Evolutionary conservation across 1,139 yeast species (phyloP), one percentile per base, ranked within the genome.

Genomic region (Pichia sp.): DNA sequence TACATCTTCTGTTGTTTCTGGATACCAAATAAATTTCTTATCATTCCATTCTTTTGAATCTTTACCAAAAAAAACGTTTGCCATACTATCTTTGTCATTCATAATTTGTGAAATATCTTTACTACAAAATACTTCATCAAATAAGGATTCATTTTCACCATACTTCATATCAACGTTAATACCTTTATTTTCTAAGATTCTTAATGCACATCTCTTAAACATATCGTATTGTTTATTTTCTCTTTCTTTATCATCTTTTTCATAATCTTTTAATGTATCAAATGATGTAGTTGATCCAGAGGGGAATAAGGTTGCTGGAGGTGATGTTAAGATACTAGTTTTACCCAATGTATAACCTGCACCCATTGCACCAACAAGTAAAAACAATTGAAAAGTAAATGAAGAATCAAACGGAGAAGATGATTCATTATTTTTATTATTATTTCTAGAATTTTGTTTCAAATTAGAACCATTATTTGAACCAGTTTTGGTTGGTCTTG

Each of bases 31-130:
- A 44, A 55, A 61, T 10, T 41, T 29, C 39, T 52, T 55, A 25
- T 37, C 46, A n/a, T 58, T 53, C 42, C 68, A 56, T 2, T 69
- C 64, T 38, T 65, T 56, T 3, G 75, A 55, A 27, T 66, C 61
- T 29, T 54, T 45, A 0, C 63, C 66, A 44, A 70, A 70, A 44
- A 71, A 65, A 5, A 73, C 58, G 35, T 78, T 76, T 34, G 73
- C 43, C 18, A 73, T 61, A 1, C 71, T 65, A 3, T 75, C 79
- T 1, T 69, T 58, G 2, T 61, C 55, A 57, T 74, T 74, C 50
- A 74, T 53, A 32, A 60, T 58, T 34, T 65, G 51, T 28, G 60
- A 54, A n/a, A 70, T 64, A n/a, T 67, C 68, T 6, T 60, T 56
- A 32, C 57, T 55, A n/a, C 61, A 53, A 39, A 61, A 60, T n/a